Evolutionary conservation across 441 rosid genomes (phyloP), one percentile per base, ranked within the genome.

Genomic region (Populus tomentosa): DNA sequence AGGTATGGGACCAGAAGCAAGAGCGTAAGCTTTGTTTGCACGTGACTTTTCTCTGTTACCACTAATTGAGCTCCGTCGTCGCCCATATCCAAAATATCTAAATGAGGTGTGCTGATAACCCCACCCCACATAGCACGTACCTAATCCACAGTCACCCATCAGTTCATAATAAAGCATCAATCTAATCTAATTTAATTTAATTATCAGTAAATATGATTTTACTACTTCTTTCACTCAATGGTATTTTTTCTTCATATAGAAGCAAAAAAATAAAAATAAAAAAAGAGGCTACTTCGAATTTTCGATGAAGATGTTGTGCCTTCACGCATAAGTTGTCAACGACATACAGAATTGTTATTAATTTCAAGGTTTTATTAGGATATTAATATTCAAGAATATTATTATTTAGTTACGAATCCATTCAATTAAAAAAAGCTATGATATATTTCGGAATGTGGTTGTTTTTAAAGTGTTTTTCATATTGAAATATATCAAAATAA

Each of bases 1-100:
- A 7, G 53, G 53, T 1, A 0, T 35, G 80, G 76, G 69, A 56
- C 80, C 59, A n/a, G 42, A 10, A 6, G 9, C 21, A 21, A 33
- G 42, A 67, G 20, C 40, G 73, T 18, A 66, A 77, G 67, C 74
- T 69, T 71, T 69, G 81, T 76, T 53, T 77, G 83, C 86, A 82
- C 79, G 80, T 79, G 85, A 84, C 82, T 62, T 84, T 75, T 68
- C 84, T 75, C 78, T 72, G 82, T 78, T 73, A 30, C 86, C 86
- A 83, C 88, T 83, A 74, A 76, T 40, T 40, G 50, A 40, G 23
- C 69, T 21, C 75, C 70, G 82, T 73, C n/a, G 72, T 9, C 81
- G 50, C 83, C 73, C 46, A 16, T 10, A 20, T 63, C 36, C 3
- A 77, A 75, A 86, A 84, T 82, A 84, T 84, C 87, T 77, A 1